phyloP scores from a whole-genome alignment of 1,284 basidiomycete species.

The Trichosporon sp. region DNA sequence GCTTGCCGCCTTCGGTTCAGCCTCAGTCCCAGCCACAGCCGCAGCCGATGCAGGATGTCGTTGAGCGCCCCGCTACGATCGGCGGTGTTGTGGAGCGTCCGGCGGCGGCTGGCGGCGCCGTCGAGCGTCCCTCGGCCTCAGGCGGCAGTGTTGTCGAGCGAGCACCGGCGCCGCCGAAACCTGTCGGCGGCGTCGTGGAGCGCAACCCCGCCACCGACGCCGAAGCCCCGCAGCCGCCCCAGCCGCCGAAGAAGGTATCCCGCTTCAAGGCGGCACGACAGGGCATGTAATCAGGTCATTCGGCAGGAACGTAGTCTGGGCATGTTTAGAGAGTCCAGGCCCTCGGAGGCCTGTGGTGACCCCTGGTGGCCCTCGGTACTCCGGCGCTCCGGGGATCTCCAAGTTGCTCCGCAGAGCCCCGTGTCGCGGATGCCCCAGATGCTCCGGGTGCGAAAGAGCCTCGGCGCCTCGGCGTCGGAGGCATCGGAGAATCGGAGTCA shows the following conservation, averaged over 20 bases:
- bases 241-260: slow-evolving; percentile 35
- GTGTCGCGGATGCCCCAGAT: too few relatives aligned
- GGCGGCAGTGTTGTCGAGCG: background rate
- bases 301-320: background rate
- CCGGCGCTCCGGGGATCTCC: too few relatives aligned
- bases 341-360: background rate
- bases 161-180: background rate
- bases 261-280: slow-evolving; percentile 41
- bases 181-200: slow-evolving; percentile 3
- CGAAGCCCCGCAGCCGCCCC: background rate
- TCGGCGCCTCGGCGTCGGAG: too few relatives aligned
- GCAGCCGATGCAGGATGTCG: background rate
- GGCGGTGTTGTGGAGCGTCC: too few relatives aligned
- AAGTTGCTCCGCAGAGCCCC: too few relatives aligned
- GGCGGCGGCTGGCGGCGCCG: background rate
- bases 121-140: background rate
- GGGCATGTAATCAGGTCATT: slow-evolving; percentile 5
- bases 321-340: background rate
- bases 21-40: background rate
- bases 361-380: background rate
- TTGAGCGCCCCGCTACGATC: background rate
- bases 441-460: too few relatives aligned
- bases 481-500: too few relatives aligned
- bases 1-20: slow-evolving; percentile 4
- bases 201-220: background rate